phyloP scores from a whole-genome alignment of 192 early-diverging fungal species.

The Gonapodya sp. region DNA sequence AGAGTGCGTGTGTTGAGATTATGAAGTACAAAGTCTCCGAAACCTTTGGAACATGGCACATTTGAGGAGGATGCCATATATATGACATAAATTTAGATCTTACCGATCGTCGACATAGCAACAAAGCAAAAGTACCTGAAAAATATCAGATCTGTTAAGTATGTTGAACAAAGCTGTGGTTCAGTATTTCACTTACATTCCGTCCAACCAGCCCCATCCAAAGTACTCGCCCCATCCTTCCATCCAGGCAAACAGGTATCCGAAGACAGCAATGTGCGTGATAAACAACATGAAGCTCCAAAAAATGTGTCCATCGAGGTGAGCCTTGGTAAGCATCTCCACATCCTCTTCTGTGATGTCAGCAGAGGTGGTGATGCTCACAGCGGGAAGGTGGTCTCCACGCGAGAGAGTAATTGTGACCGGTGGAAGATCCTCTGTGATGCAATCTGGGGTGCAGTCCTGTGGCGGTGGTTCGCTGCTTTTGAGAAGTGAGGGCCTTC shows the following conservation, averaged over 20 bases:
- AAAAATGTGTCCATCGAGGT: background rate
- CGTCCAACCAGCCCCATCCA: background rate
- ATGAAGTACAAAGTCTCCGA: background rate
- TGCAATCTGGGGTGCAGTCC: background rate
- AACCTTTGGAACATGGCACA: background rate
- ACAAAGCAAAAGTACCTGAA: slow-evolving; percentile 1
- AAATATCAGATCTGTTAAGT: too few species aligned
- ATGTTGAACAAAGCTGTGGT: too few species aligned
- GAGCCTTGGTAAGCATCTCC: background rate
- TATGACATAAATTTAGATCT: background rate
- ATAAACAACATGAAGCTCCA: background rate
- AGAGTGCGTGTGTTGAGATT: background rate
- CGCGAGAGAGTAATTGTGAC: background rate
- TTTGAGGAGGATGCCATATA: background rate
- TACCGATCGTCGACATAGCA: background rate
- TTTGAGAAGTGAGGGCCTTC: too few species aligned
- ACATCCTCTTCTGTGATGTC: background rate
- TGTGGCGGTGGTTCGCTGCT: too few species aligned
- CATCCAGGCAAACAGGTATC: background rate
- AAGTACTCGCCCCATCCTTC: background rate
- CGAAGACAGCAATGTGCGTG: background rate
- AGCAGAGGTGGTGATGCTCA: background rate
- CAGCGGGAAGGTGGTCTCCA: background rate
- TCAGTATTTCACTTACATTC: too few species aligned
- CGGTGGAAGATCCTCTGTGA: background rate